Evolutionary conservation across 768 basidiomycete species (phyloP), one percentile per base, ranked within the genome.

Genomic region (Mycena maculata): DNA sequence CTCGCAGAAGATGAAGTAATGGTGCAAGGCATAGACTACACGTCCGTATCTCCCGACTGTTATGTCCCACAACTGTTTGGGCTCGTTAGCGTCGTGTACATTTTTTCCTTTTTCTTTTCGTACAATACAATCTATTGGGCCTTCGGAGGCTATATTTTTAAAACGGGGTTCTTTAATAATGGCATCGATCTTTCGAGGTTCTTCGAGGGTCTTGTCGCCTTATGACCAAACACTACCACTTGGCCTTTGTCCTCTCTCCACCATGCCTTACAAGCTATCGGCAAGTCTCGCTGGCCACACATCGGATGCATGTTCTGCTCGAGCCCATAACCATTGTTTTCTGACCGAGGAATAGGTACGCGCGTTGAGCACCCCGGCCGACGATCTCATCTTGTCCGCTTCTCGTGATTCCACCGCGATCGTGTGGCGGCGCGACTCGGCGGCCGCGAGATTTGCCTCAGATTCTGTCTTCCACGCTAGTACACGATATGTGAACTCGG

Each of bases 391-490:
- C 69, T 84, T 99, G 67, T 98, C 96, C 23, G 93, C 92, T 66
- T 98, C 96, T 49, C 89, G 96, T 76, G 96, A 98, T 84, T 84
- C 92, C 18, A 94, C 95, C 44, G 93, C 95, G 70, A 94, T 96
- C 76, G 84, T 90, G 31, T 99, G 96, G 97, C 82, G 85, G 60
- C 86, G 88, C 76, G 72, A 83, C 41, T 77, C 86, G 45, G 71
- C 82, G 62, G 76, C 81, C 45, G 78, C 82, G 30, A 73, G 82
- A 10, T 94, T 94, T 76, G 76, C 80, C 7, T 85, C 86, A n/a
- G 78, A 82, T 41, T 80, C 83, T 28, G 82, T 87, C 52, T 81
- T 90, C 63, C 85, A 79, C 76, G 88, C 90, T 58, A 92, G 93
- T 72, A 80, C 90, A 69, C 87, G 90, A 71, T 94, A 87, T 74